These are phyloP conservation scores for Alternaria novae-zelandiae DNA, from an alignment of 2,329 filamentous ascomycete genomes.

Conservation along the genomic window DNA sequence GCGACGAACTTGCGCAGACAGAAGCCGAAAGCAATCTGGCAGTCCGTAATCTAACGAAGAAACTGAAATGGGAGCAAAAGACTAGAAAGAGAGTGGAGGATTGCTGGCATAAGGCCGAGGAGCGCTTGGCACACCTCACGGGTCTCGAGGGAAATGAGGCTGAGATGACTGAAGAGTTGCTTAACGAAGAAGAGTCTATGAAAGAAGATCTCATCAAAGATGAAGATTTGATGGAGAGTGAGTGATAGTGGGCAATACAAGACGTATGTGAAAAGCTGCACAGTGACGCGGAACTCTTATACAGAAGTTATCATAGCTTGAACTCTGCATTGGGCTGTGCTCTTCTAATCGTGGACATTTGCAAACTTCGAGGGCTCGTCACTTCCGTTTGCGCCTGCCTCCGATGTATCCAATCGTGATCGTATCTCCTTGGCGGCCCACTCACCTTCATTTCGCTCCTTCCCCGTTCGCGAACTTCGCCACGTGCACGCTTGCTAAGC, in stretches of 20 bases:
- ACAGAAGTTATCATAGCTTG: not conserved
- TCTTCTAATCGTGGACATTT: not conserved
- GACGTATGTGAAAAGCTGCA: not conserved
- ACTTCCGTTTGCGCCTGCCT: no score
- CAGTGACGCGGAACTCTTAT: fast-evolving
- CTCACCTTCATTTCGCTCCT: not conserved
- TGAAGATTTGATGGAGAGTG: not conserved
- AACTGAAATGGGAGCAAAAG: no score
- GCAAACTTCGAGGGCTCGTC: not conserved
- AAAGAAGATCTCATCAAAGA: not conserved
- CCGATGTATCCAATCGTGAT: not conserved
- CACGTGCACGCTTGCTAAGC: not conserved
- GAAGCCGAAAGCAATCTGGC: no score
- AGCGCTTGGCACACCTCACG: no score
- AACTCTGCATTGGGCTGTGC: fast-evolving
- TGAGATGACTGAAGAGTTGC: no score
- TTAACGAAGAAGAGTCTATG: no score
- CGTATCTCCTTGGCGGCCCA: not conserved
- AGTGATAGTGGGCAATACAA: not conserved
- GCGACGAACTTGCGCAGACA: no score
- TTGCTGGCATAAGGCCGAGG: no score
- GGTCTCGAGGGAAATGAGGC: no score
- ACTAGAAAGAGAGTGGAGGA: no score
- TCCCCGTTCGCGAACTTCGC: not conserved
- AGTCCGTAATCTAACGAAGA: no score